These are phyloP conservation scores for Zasmidium angulare DNA, from an alignment of 2,329 filamentous ascomycete genomes.

Conservation along the genomic window DNA sequence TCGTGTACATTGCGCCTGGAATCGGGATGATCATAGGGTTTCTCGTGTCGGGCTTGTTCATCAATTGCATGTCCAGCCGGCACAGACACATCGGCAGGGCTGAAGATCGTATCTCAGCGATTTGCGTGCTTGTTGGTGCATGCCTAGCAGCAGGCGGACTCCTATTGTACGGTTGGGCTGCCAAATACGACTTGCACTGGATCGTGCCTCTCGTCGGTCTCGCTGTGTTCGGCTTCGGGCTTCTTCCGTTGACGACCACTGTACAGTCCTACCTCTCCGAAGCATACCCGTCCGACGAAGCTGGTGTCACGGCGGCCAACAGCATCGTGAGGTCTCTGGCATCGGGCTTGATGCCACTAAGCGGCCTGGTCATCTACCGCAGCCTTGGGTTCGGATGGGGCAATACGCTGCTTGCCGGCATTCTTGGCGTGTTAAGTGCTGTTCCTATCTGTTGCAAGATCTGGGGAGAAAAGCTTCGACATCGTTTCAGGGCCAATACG, in stretches of 20 bases:
- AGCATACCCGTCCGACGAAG: slow-evolving; percentile 58
- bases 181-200: background rate
- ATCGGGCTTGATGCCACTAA: slow-evolving; percentile 38
- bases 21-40: slow-evolving; percentile 5
- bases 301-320: slow-evolving; percentile 64
- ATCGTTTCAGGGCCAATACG: background rate
- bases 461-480: background rate
- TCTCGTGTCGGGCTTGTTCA: background rate
- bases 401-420: slow-evolving; percentile 37
- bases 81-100: background rate
- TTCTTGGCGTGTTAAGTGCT: slow-evolving; percentile 45
- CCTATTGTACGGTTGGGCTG: background rate
- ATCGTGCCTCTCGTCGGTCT: background rate
- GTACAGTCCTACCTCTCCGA: slow-evolving; percentile 59
- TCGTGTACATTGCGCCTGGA: slow-evolving; percentile 4
- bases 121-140: background rate
- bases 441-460: slow-evolving; percentile 33
- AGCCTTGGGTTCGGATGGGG: slow-evolving; percentile 2
- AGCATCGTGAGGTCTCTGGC: slow-evolving; percentile 56
- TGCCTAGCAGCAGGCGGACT: background rate
- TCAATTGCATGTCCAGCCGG: background rate
- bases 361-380: slow-evolving; percentile 4
- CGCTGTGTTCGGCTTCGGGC: background rate
- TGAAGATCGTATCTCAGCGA: slow-evolving; percentile 4
- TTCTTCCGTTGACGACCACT: background rate